phyloP scores from a whole-genome alignment of 345 rosid species.

The Eucalyptus camaldulensis region DNA sequence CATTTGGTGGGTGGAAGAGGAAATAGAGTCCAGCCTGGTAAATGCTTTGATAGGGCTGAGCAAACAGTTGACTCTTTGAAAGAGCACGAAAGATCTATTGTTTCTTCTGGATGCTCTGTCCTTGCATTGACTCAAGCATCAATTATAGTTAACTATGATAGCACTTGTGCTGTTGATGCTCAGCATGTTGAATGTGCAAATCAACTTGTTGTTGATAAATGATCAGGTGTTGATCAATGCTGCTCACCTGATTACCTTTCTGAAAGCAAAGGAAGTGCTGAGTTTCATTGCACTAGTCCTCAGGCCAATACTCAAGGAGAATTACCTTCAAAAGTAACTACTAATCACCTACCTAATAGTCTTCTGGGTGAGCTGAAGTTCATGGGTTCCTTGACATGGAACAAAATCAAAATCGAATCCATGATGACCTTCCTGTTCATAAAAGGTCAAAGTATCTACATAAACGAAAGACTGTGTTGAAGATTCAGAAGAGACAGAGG shows the following conservation, averaged over 20 bases:
- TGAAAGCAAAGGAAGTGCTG: conserved; percentile 33
- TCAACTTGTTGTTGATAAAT: conserved; percentile 28
- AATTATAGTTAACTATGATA: conserved; percentile 9
- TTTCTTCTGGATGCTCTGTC: conserved; percentile 32
- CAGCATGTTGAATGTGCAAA: conserved; percentile 4
- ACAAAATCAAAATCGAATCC: conserved; percentile 8
- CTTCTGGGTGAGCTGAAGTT: conserved; percentile 51
- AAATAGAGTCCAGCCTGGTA: not conserved
- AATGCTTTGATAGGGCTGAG: not conserved
- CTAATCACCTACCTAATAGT: conserved; percentile 12
- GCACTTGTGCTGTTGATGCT: conserved; percentile 10
- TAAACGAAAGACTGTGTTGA: not conserved
- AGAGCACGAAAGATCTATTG: conserved; percentile 23
- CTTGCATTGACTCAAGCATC: conserved; percentile 30
- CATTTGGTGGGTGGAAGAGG: not conserved
- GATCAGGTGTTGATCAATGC: conserved; percentile 32
- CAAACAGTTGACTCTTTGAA: conserved; percentile 3
- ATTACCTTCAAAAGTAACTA: not conserved
- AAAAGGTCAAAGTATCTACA: conserved; percentile 1
- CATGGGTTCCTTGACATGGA: conserved; percentile 29
- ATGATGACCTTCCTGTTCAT: not conserved
- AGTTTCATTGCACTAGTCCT: conserved; percentile 3
- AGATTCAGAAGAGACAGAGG: conserved; percentile 19
- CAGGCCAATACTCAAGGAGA: not conserved
- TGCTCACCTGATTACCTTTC: conserved; percentile 34